These are phyloP conservation scores for Aspergillus aculeatus DNA, from an alignment of 2,329 filamentous ascomycete species.

Conservation along the genomic window DNA sequence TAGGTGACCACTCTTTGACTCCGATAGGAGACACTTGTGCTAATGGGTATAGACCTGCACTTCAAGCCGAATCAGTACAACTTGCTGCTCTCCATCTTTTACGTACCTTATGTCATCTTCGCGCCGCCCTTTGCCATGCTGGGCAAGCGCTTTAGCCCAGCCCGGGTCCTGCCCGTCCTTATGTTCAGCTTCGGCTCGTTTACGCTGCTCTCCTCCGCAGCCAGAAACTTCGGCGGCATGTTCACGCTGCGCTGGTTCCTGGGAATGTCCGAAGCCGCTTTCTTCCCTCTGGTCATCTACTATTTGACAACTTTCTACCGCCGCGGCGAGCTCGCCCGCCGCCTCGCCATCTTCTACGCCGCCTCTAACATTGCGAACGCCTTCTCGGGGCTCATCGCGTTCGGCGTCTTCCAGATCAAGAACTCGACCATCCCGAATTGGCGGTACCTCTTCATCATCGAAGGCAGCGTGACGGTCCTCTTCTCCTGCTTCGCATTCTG, in stretches of 20 bases:
- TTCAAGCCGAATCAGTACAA: constrained; percentile 67
- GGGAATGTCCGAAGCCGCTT: constrained; percentile 66
- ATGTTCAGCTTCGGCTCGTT: constrained; percentile 68
- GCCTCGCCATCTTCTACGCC: constrained; percentile 73
- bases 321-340: constrained; percentile 67
- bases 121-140: constrained; percentile 65
- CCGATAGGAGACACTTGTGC: background rate
- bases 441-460: constrained; percentile 57
- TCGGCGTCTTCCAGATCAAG: constrained; percentile 61
- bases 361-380: constrained; percentile 71
- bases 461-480: constrained; percentile 59
- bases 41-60: constrained; percentile 45
- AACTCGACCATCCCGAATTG: constrained; percentile 50
- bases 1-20: constrained; percentile 15
- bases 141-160: constrained; percentile 67
- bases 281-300: constrained; percentile 69
- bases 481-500: constrained; percentile 65
- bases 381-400: constrained; percentile 61
- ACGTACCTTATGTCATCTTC: constrained; percentile 70
- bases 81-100: constrained; percentile 69
- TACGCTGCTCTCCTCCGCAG: constrained; percentile 59
- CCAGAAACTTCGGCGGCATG: constrained; percentile 62
- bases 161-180: constrained; percentile 62
- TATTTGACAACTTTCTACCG: constrained; percentile 68
- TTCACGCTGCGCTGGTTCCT: constrained; percentile 69